Conservation (phyloP, 1,284 basidiomycete genomes). For the Porogramme epimiltina region DNA sequence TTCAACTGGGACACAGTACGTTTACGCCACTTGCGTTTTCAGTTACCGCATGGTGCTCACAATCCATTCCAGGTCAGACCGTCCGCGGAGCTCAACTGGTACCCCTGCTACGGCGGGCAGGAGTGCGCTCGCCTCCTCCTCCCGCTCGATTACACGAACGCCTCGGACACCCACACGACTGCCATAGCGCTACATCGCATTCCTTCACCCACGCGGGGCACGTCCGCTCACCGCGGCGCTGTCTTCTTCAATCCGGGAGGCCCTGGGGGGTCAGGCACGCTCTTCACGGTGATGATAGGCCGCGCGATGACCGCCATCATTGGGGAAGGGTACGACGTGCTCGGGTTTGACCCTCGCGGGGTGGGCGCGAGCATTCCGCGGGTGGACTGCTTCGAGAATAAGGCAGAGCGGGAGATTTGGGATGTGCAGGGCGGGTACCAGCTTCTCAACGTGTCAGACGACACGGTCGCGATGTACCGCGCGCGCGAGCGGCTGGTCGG, state of each 20-base stretch:
- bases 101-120: conserved; percentile 22
- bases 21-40: too few species aligned
- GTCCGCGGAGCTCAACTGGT: conserved; percentile 20
- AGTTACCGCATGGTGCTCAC: background rate
- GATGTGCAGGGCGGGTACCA: background rate
- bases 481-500: conserved; percentile 14
- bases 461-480: conserved; percentile 4
- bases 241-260: conserved; percentile 56
- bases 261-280: conserved; percentile 49
- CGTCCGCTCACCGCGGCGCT: conserved; percentile 47
- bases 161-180: conserved; percentile 30
- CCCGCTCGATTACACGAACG: conserved; percentile 41
- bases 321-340: conserved; percentile 47
- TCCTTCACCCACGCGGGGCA: conserved; percentile 23
- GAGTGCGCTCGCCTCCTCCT: conserved; percentile 29
- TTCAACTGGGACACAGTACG: conserved; percentile 21
- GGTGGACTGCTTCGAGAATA: conserved; percentile 17
- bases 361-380: conserved; percentile 15
- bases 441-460: conserved; percentile 6
- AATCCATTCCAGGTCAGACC: conserved; percentile 9
- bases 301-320: conserved; percentile 35
- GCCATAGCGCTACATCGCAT: conserved; percentile 38
- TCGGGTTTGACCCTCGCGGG: conserved; percentile 37
- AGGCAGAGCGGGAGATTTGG: conserved; percentile 17
- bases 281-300: conserved; percentile 32